These are phyloP conservation scores for Pyronema omphalodes DNA, from an alignment of 495 filamentous ascomycete genomes.

Conservation along the genomic window DNA sequence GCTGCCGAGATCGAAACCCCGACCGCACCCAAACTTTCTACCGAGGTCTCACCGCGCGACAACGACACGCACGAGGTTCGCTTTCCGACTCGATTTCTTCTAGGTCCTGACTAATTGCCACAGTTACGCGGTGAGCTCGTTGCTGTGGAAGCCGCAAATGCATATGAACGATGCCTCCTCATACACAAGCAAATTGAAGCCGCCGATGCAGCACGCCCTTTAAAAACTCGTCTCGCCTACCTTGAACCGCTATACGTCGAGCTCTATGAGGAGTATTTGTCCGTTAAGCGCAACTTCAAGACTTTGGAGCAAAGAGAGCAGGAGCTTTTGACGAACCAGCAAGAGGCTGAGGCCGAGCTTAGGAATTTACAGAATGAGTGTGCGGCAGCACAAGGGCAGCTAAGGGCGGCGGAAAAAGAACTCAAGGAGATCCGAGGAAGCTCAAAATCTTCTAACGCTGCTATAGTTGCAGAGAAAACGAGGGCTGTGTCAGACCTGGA, in stretches of 20 bases:
- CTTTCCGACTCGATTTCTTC: background rate
- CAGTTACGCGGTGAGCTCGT: conserved; percentile 17
- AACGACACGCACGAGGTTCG: background rate
- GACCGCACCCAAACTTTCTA: too few species aligned
- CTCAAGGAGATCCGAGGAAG: background rate
- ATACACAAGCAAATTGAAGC: conserved; percentile 12
- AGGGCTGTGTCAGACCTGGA: background rate
- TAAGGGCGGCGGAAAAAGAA: background rate
- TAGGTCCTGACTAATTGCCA: background rate
- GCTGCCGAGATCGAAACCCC: too few species aligned
- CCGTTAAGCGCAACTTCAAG: conserved; percentile 14
- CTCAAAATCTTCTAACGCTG: background rate
- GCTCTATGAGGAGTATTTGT: conserved; percentile 10
- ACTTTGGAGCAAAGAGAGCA: conserved; percentile 18
- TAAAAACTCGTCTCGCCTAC: conserved; percentile 11
- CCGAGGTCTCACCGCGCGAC: too few species aligned
- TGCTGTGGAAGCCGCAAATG: conserved; percentile 8
- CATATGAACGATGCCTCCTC: conserved; percentile 11
- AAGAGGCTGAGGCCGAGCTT: background rate
- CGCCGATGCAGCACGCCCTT: conserved; percentile 11
- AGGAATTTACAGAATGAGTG: background rate
- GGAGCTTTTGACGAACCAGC: background rate
- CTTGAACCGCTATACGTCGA: conserved; percentile 11
- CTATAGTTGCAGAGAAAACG: background rate
- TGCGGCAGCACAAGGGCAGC: background rate